Evolutionary conservation across 139 green algal species (phyloP).

Genomic region (Picochlorum sp.): DNA sequence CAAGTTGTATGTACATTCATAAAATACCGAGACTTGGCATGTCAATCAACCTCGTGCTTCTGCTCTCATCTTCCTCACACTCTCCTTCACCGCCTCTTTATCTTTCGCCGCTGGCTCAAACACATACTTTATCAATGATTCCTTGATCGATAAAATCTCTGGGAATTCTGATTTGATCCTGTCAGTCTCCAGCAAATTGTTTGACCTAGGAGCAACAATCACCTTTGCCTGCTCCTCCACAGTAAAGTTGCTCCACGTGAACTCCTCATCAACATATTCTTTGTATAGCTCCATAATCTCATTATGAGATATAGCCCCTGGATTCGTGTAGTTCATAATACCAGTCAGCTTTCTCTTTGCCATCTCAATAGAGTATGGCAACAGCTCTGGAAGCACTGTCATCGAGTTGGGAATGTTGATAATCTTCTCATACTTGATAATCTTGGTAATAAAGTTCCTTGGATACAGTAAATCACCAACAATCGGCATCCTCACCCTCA

Average conservation of each 20-base stretch:
- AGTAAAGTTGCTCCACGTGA: slow-evolving; percentile 89
- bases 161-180: slow-evolving; percentile 86
- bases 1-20: background rate
- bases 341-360: slow-evolving; percentile 76
- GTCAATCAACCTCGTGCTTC: slow-evolving; percentile 17
- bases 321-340: slow-evolving; percentile 99
- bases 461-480: slow-evolving; percentile 77
- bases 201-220: slow-evolving; percentile 90
- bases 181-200: slow-evolving; percentile 92
- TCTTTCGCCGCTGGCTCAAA: slow-evolving; percentile 26
- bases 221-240: slow-evolving; percentile 96
- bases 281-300: slow-evolving; percentile 94
- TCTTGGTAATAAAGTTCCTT: slow-evolving; percentile 99
- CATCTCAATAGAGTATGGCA: slow-evolving; percentile 88
- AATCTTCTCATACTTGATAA: slow-evolving; percentile 80
- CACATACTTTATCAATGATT: slow-evolving; percentile 81
- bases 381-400: slow-evolving; percentile 94
- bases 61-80: slow-evolving; percentile 53
- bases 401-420: slow-evolving; percentile 94
- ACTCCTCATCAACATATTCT: slow-evolving; percentile 90
- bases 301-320: slow-evolving; percentile 91
- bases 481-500: slow-evolving; percentile 97
- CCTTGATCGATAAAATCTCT: slow-evolving; percentile 75
- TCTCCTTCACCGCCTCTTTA: slow-evolving; percentile 41
- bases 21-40: background rate